Conservation (phyloP, 2,329 filamentous ascomycete genomes). For the Pseudocercospora musae region DNA sequence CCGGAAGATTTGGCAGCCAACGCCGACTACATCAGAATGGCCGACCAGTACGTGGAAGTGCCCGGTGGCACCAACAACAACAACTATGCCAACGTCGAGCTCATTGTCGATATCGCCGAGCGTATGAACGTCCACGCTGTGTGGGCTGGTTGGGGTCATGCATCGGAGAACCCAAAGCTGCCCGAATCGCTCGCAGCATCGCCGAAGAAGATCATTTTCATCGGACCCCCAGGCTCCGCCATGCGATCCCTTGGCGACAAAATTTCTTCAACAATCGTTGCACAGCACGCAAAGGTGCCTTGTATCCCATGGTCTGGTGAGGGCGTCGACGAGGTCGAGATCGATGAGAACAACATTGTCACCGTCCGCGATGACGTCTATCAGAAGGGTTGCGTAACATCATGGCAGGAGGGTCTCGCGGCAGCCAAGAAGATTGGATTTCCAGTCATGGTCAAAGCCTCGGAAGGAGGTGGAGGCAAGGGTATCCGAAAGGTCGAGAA, state of each 20-base stretch:
- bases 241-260: constrained; percentile 99
- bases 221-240: constrained; percentile 92
- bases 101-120: constrained; percentile 98
- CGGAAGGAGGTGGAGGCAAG: constrained; percentile 97
- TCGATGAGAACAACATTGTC: constrained; percentile 82
- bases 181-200: constrained; percentile 94
- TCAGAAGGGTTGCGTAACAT: constrained; percentile 83
- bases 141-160: constrained; percentile 99
- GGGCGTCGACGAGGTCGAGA: constrained; percentile 74
- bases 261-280: constrained; percentile 98
- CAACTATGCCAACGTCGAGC: constrained; percentile 99
- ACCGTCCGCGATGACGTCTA: constrained; percentile 86
- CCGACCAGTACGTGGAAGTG: constrained; percentile 98
- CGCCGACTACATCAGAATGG: constrained; percentile 99
- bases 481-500: constrained; percentile 92
- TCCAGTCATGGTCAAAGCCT: constrained; percentile 99
- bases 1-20: constrained; percentile 97
- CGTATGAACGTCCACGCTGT: constrained; percentile 98
- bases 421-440: constrained; percentile 91
- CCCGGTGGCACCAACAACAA: constrained; percentile 99
- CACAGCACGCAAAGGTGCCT: constrained; percentile 91
- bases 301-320: constrained; percentile 99
- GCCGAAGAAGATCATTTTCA: constrained; percentile 98
- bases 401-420: constrained; percentile 82
- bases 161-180: constrained; percentile 96